Evolutionary conservation across 1,284 basidiomycete species (phyloP).

Genomic region (Pseudozyma hubeiensis): DNA sequence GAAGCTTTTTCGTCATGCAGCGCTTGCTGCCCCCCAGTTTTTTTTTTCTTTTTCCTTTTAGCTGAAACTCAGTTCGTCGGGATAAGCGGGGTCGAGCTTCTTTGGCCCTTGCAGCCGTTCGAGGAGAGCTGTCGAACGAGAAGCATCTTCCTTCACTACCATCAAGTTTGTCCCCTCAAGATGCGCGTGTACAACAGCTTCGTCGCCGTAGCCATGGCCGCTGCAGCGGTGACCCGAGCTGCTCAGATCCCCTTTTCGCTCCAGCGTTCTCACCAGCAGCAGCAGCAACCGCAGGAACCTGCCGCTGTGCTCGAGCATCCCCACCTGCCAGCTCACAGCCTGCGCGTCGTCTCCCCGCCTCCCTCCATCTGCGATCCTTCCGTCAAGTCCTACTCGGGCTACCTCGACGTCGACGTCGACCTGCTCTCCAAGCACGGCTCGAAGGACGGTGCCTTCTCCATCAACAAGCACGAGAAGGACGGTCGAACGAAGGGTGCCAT

Average conservation of each 20-base stretch:
- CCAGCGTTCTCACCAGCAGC: neutral
- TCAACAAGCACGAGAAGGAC: slow-evolving; percentile 29
- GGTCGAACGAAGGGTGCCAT: slow-evolving; percentile 52
- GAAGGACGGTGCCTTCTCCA: slow-evolving; percentile 5
- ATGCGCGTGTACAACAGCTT: slow-evolving; percentile 19
- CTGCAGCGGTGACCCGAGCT: slow-evolving; percentile 15
- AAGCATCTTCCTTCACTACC: neutral
- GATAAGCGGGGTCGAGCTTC: slow-evolving; percentile 21
- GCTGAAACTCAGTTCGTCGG: slow-evolving; percentile 3
- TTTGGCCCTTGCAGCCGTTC: too few relatives aligned
- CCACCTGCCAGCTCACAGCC: slow-evolving; percentile 62
- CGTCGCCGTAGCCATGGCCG: slow-evolving; percentile 9
- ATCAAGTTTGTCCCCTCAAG: neutral
- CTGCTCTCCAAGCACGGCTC: slow-evolving; percentile 44
- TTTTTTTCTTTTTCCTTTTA: too few relatives aligned
- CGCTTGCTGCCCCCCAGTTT: neutral
- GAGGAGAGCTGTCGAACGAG: too few relatives aligned
- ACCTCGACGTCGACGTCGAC: slow-evolving; percentile 67
- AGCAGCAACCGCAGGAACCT: neutral
- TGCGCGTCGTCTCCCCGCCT: slow-evolving; percentile 58
- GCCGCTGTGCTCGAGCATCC: slow-evolving; percentile 49
- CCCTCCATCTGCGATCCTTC: slow-evolving; percentile 56
- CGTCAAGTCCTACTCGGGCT: slow-evolving; percentile 61
- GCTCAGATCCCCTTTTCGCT: slow-evolving; percentile 47
- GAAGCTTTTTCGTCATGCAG: neutral